These are phyloP conservation scores for Postia placenta DNA, from an alignment of 768 basidiomycete genomes.

Conservation along the genomic window DNA sequence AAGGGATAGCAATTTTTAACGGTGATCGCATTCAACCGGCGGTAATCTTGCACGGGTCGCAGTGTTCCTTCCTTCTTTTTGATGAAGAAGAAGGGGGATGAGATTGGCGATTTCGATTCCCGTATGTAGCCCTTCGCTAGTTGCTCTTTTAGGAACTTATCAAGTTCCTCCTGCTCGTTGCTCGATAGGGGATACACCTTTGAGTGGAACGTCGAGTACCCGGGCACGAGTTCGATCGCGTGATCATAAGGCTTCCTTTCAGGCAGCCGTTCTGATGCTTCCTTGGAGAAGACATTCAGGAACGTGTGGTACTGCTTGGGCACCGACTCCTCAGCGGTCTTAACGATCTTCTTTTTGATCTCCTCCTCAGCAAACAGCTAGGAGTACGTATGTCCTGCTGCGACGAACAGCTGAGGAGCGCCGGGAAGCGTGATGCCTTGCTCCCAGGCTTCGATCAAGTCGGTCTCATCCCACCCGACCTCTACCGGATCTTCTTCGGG, in stretches of 20 bases:
- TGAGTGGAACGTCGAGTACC: conserved; percentile 11
- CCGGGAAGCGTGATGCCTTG: too few relatives aligned
- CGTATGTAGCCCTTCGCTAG: conserved; percentile 15
- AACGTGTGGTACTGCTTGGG: too few relatives aligned
- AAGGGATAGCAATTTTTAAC: too few relatives aligned
- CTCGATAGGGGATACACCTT: conserved; percentile 14
- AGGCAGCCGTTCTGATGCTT: conserved; percentile 25
- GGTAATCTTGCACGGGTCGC: conserved; percentile 21
- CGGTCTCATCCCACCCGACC: neutral
- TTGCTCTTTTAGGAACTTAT: conserved; percentile 18
- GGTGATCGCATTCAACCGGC: conserved; percentile 25
- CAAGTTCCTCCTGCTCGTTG: conserved; percentile 9
- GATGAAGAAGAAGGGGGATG: conserved; percentile 26
- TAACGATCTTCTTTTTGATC: neutral
- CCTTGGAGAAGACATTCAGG: conserved; percentile 21
- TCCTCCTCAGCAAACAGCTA: neutral
- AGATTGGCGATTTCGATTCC: conserved; percentile 15
- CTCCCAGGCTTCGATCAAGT: too few relatives aligned
- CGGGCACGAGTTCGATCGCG: conserved; percentile 26
- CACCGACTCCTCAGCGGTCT: too few relatives aligned
- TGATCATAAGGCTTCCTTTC: conserved; percentile 26
- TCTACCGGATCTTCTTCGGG: neutral
- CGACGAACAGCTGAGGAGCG: neutral
- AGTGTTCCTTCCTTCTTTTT: conserved; percentile 23
- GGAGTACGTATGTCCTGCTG: neutral